A percentile compares a stretch with the other conserved stretches of the same genome.
phyloP scores from a whole-genome alignment of 1,139 yeast species.

The Suhomyces bribrorum region DNA sequence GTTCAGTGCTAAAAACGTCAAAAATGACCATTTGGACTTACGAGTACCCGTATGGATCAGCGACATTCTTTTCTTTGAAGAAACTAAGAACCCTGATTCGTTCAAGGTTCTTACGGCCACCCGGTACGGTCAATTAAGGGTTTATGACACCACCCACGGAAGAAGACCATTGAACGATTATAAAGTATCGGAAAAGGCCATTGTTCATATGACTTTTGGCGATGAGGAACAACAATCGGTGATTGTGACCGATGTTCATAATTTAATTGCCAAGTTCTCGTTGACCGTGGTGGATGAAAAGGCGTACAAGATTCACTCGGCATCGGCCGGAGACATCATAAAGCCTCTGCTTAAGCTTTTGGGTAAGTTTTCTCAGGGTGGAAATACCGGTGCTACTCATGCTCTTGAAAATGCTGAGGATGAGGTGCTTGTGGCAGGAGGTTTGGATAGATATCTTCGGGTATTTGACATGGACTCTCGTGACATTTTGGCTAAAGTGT shows the following conservation, averaged over 20 bases:
- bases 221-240: slow-evolving; percentile 38
- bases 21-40: slow-evolving; percentile 63
- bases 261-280: slow-evolving; percentile 55
- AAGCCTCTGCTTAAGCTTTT: slow-evolving; percentile 41
- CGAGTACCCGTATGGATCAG: slow-evolving; percentile 70
- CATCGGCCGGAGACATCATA: slow-evolving; percentile 45
- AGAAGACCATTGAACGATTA: slow-evolving; percentile 57
- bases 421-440: slow-evolving; percentile 60
- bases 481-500: slow-evolving; percentile 67
- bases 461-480: slow-evolving; percentile 65
- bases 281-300: slow-evolving; percentile 39
- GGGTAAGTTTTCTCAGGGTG: slow-evolving; percentile 46
- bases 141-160: slow-evolving; percentile 61
- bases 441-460: slow-evolving; percentile 82
- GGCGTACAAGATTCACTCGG: slow-evolving; percentile 42
- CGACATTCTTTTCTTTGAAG: slow-evolving; percentile 46
- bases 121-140: slow-evolving; percentile 65
- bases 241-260: slow-evolving; percentile 58
- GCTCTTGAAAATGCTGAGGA: slow-evolving; percentile 27
- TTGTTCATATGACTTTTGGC: slow-evolving; percentile 40
- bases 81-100: slow-evolving; percentile 24
- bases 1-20: slow-evolving; percentile 63
- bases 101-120: slow-evolving; percentile 64
- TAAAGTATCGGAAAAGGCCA: slow-evolving; percentile 51
- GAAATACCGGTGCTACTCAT: slow-evolving; percentile 49